Evolutionary conservation across 1,139 yeast genomes (phyloP).

Genomic region (Suhomyces yuchorum): DNA sequence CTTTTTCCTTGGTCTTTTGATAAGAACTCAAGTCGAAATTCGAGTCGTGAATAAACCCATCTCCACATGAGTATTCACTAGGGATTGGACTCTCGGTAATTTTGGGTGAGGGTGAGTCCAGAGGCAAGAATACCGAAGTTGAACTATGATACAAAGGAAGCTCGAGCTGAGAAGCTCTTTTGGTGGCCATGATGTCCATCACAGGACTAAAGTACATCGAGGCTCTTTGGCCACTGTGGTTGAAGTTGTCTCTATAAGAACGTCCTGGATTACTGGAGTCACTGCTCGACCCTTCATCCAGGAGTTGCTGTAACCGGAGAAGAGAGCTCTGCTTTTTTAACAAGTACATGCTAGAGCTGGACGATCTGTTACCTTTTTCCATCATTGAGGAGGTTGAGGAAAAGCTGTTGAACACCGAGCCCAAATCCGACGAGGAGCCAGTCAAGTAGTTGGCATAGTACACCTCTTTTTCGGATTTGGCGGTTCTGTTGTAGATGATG

Average conservation of each 20-base stretch:
- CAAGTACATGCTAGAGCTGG: constrained; percentile 14
- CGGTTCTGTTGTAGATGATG: constrained; percentile 29
- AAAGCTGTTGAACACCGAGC: constrained; percentile 11
- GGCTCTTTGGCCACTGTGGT: constrained; percentile 18
- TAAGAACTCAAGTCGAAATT: constrained; percentile 9
- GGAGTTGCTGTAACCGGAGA: constrained; percentile 10
- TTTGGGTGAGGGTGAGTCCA: not conserved
- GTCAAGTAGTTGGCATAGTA: constrained; percentile 22
- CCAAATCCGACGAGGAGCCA: constrained; percentile 5
- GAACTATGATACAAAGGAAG: constrained; percentile 24
- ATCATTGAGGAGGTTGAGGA: constrained; percentile 32
- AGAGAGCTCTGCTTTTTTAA: constrained; percentile 14
- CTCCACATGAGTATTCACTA: constrained; percentile 14
- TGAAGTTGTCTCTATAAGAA: constrained; percentile 21
- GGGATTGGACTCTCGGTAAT: constrained; percentile 5
- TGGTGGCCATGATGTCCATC: constrained; percentile 24
- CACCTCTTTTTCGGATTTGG: constrained; percentile 42
- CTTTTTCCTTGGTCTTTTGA: constrained; percentile 1
- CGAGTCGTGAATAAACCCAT: constrained; percentile 12
- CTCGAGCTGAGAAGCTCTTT: constrained; percentile 20
- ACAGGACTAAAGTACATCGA: constrained; percentile 36
- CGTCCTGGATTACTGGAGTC: constrained; percentile 21
- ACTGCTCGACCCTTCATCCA: constrained; percentile 10
- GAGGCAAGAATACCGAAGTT: constrained; percentile 5
- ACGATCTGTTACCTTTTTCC: constrained; percentile 21